Evolutionary conservation across 768 basidiomycete species (phyloP), one percentile per base, ranked within the genome.

Genomic region (Galerina sulciceps): DNA sequence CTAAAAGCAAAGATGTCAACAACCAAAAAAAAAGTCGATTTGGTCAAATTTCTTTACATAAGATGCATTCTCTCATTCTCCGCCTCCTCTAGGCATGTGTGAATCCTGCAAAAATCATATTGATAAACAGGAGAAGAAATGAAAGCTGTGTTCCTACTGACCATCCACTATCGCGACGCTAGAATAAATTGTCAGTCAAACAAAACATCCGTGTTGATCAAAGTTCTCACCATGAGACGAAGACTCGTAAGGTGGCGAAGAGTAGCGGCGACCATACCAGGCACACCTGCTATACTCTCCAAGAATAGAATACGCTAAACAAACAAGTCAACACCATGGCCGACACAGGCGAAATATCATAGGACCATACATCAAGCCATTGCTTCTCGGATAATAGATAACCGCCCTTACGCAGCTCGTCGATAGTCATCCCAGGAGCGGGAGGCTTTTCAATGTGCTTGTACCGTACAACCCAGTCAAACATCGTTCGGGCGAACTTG

Each of bases 61-160:
- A 96, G 80, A 72, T 96, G 94, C 93, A 97, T 96, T 36, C 96
- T 81, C 76, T 99, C 96, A 70, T 99, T 99, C 70, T 99, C 94
- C 11, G 95, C 94, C 76, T 97, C 96, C 70, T 94, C 90, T 15
- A 97, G 77, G 43, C 94, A 84, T 6, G 94, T 96, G 71, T 95
- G 93, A 62, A 97, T 97, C 94, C 94, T 95, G 37, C 3, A 18
- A 85, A 20, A 85, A 17, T 20, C 81, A 23, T 6, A 79, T 79
- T 65, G 85, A 83, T 58, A 83, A 79, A 64, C 5, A 31, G 78
- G 74, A 43, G 43, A 31, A 38, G 56, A 56, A 42, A 6, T 58
- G 36, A 20, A 55, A 54, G 22, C 18, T 57, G 20, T 3, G 20
- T 40, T 23, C 26, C 26, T 31, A 59, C 77, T 47, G 49, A 80